Conservation (phyloP, 2,329 filamentous ascomycete species). For the Davidsoniella neocaledoniae region DNA sequence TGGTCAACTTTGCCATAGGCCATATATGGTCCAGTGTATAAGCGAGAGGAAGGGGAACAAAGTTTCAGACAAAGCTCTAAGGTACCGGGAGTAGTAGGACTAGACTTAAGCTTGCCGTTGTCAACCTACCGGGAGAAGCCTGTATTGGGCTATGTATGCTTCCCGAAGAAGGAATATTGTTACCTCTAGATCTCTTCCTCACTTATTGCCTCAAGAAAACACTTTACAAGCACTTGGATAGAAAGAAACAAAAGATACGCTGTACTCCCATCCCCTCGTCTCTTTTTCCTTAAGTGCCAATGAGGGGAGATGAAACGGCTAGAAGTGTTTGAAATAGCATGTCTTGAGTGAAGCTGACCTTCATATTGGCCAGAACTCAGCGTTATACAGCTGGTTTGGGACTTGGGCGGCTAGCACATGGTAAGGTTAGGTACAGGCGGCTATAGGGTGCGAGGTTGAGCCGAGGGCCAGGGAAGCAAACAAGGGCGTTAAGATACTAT, state of each 20-base stretch:
- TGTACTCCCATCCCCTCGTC: too few relatives aligned
- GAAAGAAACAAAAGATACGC: too few relatives aligned
- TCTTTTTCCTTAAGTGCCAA: too few relatives aligned
- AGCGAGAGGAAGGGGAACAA: not conserved
- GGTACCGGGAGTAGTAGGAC: not conserved
- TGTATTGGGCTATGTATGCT: too few relatives aligned
- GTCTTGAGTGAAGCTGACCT: not conserved
- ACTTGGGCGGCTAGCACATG: slow-evolving; percentile 2
- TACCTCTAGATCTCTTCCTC: too few relatives aligned
- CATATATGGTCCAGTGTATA: not conserved
- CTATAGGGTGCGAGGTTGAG: slow-evolving; percentile 3
- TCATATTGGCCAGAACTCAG: slow-evolving; percentile 4
- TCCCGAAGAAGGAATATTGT: too few relatives aligned
- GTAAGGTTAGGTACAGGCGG: not conserved
- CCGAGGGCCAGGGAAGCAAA: slow-evolving; percentile 9
- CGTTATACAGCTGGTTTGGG: slow-evolving; percentile 2
- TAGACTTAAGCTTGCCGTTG: not conserved
- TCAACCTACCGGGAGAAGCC: too few relatives aligned
- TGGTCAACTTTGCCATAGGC: not conserved
- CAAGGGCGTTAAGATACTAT: slow-evolving; percentile 8
- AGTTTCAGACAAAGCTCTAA: not conserved
- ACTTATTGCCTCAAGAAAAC: too few relatives aligned
- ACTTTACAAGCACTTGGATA: too few relatives aligned
- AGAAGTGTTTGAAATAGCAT: slow-evolving; percentile 1
- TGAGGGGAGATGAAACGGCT: slow-evolving; percentile 3